Evolutionary conservation across 2,329 filamentous ascomycete species (phyloP).

Genomic region (Colletotrichum liriopes): DNA sequence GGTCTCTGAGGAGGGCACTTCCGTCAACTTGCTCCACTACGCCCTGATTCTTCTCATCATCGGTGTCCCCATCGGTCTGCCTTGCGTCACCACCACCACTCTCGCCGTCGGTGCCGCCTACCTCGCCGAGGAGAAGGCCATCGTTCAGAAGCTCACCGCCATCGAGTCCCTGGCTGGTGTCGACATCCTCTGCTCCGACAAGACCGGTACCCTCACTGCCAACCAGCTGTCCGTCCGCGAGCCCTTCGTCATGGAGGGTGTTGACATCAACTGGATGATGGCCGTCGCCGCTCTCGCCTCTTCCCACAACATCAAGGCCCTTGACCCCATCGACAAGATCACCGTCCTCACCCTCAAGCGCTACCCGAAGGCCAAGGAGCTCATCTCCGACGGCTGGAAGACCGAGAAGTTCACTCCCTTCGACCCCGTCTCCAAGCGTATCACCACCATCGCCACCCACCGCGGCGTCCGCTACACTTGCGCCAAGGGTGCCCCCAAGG

Average conservation of each 20-base stretch:
- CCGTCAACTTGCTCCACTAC: conserved; percentile 78
- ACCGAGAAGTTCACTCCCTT: conserved; percentile 85
- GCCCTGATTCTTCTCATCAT: conserved; percentile 81
- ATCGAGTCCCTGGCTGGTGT: conserved; percentile 84
- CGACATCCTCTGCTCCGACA: conserved; percentile 85
- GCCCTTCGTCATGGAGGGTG: conserved; percentile 82
- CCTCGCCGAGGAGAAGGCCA: conserved; percentile 83
- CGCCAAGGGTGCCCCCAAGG: conserved; percentile 85
- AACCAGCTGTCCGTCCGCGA: conserved; percentile 85
- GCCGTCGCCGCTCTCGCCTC: conserved; percentile 83
- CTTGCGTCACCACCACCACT: conserved; percentile 84
- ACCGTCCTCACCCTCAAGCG: conserved; percentile 83
- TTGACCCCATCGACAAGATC: conserved; percentile 86
- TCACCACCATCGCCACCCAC: conserved; percentile 78
- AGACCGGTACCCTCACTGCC: conserved; percentile 83
- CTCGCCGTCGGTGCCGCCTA: conserved; percentile 84
- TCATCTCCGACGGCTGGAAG: conserved; percentile 81
- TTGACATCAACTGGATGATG: conserved; percentile 90
- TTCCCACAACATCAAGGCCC: conserved; percentile 84
- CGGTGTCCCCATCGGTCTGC: conserved; percentile 85
- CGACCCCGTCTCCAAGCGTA: conserved; percentile 86
- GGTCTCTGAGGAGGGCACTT: conserved; percentile 64
- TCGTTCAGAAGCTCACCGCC: conserved; percentile 84
- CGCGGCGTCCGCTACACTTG: conserved; percentile 80
- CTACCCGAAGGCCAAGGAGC: conserved; percentile 84